Percentiles rank a stretch among this genome's conserved stretches.
Conservation (phyloP, 495 filamentous ascomycete species). For the Talaromyces adpressus region DNA sequence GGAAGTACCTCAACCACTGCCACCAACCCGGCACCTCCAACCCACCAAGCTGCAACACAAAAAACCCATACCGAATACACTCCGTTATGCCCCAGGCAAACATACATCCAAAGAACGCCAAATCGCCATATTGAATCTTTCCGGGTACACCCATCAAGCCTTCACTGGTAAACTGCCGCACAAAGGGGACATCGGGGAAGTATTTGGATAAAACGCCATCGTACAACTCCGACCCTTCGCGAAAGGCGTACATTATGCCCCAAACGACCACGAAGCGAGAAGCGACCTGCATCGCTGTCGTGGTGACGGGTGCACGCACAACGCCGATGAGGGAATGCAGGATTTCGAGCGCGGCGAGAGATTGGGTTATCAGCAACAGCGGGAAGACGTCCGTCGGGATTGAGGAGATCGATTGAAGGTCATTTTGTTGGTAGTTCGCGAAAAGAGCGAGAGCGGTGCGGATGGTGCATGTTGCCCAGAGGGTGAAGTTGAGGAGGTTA, state of each 20-base stretch:
- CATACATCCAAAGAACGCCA: constrained; percentile 43
- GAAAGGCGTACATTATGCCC: constrained; percentile 65
- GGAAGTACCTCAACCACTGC: constrained; percentile 63
- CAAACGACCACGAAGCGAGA: constrained; percentile 78
- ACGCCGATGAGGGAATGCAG: constrained; percentile 67
- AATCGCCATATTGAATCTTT: constrained; percentile 28
- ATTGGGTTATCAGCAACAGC: constrained; percentile 74
- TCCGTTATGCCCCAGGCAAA: constrained; percentile 81
- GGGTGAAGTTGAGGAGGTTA: constrained; percentile 65
- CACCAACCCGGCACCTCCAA: constrained; percentile 52
- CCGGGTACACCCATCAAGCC: constrained; percentile 3
- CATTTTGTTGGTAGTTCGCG: constrained; percentile 19
- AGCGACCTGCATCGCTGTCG: constrained; percentile 83
- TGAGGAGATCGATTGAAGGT: constrained; percentile 34
- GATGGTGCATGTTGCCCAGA: constrained; percentile 68
- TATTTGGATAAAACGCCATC: not conserved
- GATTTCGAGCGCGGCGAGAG: constrained; percentile 73
- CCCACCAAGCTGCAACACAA: constrained; percentile 62
- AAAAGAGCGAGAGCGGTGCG: constrained; percentile 44
- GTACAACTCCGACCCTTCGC: constrained; percentile 23
- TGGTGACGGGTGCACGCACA: constrained; percentile 76
- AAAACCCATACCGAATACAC: constrained; percentile 83
- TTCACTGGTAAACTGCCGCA: not conserved
- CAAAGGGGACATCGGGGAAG: not conserved
- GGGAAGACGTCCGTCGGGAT: constrained; percentile 50